These are phyloP conservation scores for Lunularia cruciata DNA, from an alignment of 225 moss, liverwort and hornwort species.

Conservation along the genomic window DNA sequence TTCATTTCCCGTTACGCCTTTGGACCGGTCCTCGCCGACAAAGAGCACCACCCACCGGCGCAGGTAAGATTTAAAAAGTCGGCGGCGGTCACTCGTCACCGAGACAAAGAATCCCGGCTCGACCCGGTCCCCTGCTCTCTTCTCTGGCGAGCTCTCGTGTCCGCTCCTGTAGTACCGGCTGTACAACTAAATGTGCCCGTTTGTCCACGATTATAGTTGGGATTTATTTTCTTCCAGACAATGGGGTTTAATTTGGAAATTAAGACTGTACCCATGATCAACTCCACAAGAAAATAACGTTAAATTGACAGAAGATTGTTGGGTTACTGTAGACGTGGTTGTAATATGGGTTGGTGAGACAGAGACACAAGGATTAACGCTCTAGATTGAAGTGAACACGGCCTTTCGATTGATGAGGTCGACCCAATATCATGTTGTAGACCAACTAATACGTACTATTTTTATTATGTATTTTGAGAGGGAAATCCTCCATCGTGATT, in stretches of 20 bases:
- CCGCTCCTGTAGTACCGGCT: not conserved
- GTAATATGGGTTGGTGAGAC: constrained; percentile 4
- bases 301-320: not conserved
- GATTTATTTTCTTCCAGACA: not conserved
- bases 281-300: not conserved
- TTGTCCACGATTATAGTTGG: not conserved
- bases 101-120: not conserved
- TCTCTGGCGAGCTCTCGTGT: not conserved
- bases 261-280: constrained; percentile 5
- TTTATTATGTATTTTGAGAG: not conserved
- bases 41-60: not conserved
- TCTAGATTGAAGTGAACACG: constrained; percentile 2
- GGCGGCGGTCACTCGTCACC: not conserved
- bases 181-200: not conserved
- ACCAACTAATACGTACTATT: constrained; percentile 8
- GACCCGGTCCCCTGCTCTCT: not conserved
- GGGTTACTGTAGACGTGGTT: constrained; percentile 4
- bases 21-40: constrained; percentile 1
- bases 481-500: not conserved
- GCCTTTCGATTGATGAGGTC: not conserved
- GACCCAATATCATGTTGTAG: constrained; percentile 1
- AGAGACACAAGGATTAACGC: not conserved
- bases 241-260: not conserved
- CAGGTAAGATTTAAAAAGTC: not conserved
- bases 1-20: not conserved